Evolutionary conservation across 768 basidiomycete genomes (phyloP), one percentile per base, ranked within the genome.

Genomic region (Xerocomus spinulosus): DNA sequence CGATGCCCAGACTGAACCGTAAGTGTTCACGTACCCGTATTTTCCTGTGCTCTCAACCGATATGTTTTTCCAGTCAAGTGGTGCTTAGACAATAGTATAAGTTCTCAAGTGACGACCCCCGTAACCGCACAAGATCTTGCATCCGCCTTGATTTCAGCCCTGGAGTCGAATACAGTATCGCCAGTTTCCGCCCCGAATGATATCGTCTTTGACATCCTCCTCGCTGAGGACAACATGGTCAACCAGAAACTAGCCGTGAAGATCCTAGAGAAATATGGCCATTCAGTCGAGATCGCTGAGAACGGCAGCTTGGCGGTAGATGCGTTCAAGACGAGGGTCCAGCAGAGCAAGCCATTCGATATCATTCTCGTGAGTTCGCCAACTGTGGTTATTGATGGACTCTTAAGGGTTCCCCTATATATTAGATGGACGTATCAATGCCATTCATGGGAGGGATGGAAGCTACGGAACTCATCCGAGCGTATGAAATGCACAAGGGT

Each of bases 381-480:
- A 28, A 42, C 30, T 25, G 10, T 42, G n/a, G 14, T 26, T 38
- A 4, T 38, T 29, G 36, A 23, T 28, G 34, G 21, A 33, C 9
- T 25, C 13, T 15, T 23, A 12, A 15, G 54, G 14, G 52, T 28
- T 10, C 53, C 26, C 50, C n/a, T 42, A 6, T 35, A 17, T 39
- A 13, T 25, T 51, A 95, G 89, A 97, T 97, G 95, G 94, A 97
- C 59, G 87, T 96, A 13, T 96, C 93, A 10, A 94, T 95, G 92
- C 92, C 93, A 6, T 86, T 94, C 69, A 97, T 98, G 92, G 93
- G 94, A 42, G 94, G 95, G 54, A 92, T 95, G 84, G 94, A 99
- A 68, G 92, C 95, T 2, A 99, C 96, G 0, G 86, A 92, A 54
- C 74, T 91, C 48, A 96, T 97, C 52, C 82, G 95, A 43, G 78